Conservation (phyloP, 768 basidiomycete genomes). For the Boletus vinaceobasis region DNA sequence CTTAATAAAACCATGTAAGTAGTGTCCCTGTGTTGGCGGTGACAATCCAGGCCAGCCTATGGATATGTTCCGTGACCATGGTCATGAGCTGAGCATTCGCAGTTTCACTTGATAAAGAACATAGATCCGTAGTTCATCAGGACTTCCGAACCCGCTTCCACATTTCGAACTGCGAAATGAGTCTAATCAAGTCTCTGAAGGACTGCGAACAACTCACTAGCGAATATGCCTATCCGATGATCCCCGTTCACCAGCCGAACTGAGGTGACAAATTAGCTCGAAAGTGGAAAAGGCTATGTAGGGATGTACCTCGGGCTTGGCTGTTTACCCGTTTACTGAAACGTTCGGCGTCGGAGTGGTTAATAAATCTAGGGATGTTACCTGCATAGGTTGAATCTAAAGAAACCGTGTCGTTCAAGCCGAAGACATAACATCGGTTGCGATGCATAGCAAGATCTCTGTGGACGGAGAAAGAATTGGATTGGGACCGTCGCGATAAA, state of each 20-base stretch:
- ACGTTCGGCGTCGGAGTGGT: conserved; percentile 43
- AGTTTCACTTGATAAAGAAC: conserved; percentile 37
- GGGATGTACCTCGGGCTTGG: conserved; percentile 39
- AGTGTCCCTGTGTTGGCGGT: neutral
- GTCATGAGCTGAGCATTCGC: neutral
- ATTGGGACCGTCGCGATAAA: neutral
- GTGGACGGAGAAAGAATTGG: neutral
- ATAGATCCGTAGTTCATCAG: conserved; percentile 55
- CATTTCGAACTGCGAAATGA: conserved; percentile 32
- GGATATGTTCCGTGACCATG: neutral
- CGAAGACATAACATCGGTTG: conserved; percentile 60
- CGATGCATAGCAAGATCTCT: conserved; percentile 47
- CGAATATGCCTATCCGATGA: conserved; percentile 60
- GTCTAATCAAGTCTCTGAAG: neutral
- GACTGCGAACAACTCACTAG: conserved; percentile 9
- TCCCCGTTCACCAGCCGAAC: conserved; percentile 63
- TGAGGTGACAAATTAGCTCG: conserved; percentile 21
- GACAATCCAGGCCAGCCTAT: neutral
- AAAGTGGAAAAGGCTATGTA: neutral
- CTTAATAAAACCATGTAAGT: conserved; percentile 5
- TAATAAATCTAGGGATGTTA: conserved; percentile 66
- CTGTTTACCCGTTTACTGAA: conserved; percentile 39
- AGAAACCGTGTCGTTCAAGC: conserved; percentile 42
- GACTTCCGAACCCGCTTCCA: conserved; percentile 47
- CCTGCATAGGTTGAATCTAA: conserved; percentile 58